These are phyloP conservation scores for Pseudohyphozyma bogoriensis DNA, from an alignment of 768 basidiomycete genomes.

Conservation along the genomic window DNA sequence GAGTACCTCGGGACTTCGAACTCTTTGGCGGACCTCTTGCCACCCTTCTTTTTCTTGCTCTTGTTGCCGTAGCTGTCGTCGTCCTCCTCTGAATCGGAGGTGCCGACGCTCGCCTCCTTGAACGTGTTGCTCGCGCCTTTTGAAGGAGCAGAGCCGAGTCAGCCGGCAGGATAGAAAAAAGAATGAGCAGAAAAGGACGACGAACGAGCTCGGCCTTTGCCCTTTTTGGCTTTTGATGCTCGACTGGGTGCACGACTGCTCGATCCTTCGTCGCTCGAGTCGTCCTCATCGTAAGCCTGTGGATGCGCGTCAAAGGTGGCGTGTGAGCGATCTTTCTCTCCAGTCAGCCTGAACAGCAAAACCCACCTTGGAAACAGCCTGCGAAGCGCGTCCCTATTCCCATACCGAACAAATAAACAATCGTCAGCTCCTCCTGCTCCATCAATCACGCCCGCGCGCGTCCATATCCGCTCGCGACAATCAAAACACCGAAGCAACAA, in stretches of 20 bases:
- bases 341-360: too few species aligned
- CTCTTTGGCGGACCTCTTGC: slow-evolving; percentile 4
- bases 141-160: background rate
- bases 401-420: background rate
- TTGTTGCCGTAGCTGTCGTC: slow-evolving; percentile 41
- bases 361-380: slow-evolving; percentile 5
- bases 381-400: slow-evolving; percentile 19
- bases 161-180: background rate
- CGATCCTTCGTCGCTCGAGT: slow-evolving; percentile 22
- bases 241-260: slow-evolving; percentile 1
- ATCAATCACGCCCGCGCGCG: background rate
- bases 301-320: background rate
- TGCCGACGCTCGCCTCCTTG: background rate
- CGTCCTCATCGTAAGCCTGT: slow-evolving; percentile 5
- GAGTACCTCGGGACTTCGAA: slow-evolving; percentile 26
- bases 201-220: slow-evolving; percentile 20
- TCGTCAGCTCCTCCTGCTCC: background rate
- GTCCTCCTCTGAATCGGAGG: slow-evolving; percentile 10
- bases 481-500: background rate
- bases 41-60: background rate
- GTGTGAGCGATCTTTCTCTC: background rate
- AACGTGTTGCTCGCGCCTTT: slow-evolving; percentile 1
- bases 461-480: background rate
- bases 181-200: background rate
- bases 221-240: slow-evolving; percentile 10